Base-by-base conservation (phyloP, 805 yeast species). In the Torulaspora gathmanii region DNA sequence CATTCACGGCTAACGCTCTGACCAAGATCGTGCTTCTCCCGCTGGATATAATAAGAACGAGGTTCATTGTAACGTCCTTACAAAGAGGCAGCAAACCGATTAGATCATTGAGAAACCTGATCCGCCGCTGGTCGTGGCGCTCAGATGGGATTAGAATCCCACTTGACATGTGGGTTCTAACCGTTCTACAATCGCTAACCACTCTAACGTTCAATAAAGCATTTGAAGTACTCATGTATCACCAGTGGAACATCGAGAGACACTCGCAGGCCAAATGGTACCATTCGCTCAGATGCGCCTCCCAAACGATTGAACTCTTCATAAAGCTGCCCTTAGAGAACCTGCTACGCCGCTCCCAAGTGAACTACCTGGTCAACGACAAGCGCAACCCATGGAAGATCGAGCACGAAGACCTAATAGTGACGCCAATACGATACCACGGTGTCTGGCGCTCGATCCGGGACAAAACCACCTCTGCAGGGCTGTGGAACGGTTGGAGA, bases 401-500 rank as follows among this genome's bases (percentile, higher is more conserved):
- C 8, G 63, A 65, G 3, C 61, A 68, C 6, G 70, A 70, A 15
- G 76, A 78, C 46, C 52, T 87, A 49, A 76, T 88, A 37, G 77
- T 88, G 19, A 75, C 71, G 16, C 79, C 81, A 35, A 77, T 72
- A 10, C 75, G 71, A 5, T 82, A 81, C 58, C 61, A 64, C 19
- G 85, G 87, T 2, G 63, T 79, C 49, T 69, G 74, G 54, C 73
- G 73, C 40, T 74, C 85, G 2, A 57, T 80, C 22, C 78, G 77
- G 69, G 71, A 72, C 46, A 64, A 77, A 5, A 34, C 56, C 57
- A 33, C 68, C 36, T 44, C 68, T 57, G 65, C 66, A 31, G 72
- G 76, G 1, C 63, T 83, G 20, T 90, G 86, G 73, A 77, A 91
- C 54, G 99, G 98, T 29, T 91, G 98, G 98, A 78, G 87, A 62